These are phyloP conservation scores for Gracilaria gracilis DNA, from an alignment of 23 red algal genomes.

Conservation along the genomic window DNA sequence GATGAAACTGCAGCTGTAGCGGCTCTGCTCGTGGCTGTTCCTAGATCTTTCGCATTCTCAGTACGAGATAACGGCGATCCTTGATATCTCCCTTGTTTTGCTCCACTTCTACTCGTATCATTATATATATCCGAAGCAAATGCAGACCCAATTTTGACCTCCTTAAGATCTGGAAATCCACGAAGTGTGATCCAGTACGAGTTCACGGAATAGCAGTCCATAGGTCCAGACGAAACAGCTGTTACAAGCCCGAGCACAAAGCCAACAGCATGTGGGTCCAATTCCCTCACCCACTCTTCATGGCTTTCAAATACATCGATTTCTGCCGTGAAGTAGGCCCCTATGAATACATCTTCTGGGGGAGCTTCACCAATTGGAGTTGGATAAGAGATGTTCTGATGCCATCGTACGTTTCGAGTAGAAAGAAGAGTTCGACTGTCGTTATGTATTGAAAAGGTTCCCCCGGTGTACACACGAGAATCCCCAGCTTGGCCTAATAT, in stretches of 20 bases:
- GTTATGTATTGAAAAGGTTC: constrained; percentile 37
- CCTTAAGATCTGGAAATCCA: constrained; percentile 56
- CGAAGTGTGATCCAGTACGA: constrained; percentile 73
- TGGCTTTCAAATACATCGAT: constrained; percentile 49
- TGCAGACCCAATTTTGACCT: not conserved
- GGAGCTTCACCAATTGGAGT: constrained; percentile 61
- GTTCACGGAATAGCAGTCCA: constrained; percentile 38
- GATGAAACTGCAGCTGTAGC: constrained; percentile 31
- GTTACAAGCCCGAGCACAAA: constrained; percentile 60
- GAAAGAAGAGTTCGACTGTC: constrained; percentile 35
- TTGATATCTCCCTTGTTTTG: constrained; percentile 50
- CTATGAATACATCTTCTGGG: constrained; percentile 12
- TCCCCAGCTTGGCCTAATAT: constrained; percentile 69
- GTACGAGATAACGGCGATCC: constrained; percentile 38
- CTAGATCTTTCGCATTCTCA: constrained; percentile 1
- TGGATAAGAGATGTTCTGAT: constrained; percentile 82
- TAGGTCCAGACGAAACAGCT: constrained; percentile 41
- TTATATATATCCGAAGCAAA: constrained; percentile 17
- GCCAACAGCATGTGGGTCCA: constrained; percentile 60
- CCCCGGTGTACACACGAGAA: constrained; percentile 54
- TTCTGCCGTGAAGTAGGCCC: constrained; percentile 70
- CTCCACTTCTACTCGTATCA: constrained; percentile 6
- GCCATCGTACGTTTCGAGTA: constrained; percentile 60
- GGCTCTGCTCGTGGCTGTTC: constrained; percentile 5
- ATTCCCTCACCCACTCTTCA: constrained; percentile 62